Percentiles rank a stretch among this genome's conserved stretches.
Conservation (phyloP, 208 protist species). For the Naegleria fowleri region DNA sequence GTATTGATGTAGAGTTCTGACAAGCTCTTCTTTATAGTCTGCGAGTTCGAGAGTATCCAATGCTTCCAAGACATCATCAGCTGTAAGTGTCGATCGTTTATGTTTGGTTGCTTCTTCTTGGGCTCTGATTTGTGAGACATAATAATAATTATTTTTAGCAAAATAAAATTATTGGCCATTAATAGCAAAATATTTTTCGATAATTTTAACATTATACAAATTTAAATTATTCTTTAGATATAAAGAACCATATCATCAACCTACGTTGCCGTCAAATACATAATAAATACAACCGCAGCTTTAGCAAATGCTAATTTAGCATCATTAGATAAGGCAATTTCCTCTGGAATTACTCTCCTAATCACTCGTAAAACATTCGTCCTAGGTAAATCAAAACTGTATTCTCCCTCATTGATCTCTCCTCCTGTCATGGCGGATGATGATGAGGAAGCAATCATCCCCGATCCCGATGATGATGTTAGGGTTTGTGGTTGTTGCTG, state of each 20-base stretch:
- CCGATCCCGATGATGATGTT: too few relatives aligned
- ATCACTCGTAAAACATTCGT: neutral
- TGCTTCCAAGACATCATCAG: constrained; percentile 17
- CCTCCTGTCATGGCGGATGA: neutral
- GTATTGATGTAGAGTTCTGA: neutral
- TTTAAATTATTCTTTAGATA: neutral
- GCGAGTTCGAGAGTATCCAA: neutral
- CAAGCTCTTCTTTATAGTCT: neutral
- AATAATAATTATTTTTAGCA: too few relatives aligned
- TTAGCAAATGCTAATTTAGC: constrained; percentile 3
- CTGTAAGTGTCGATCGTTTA: constrained; percentile 12
- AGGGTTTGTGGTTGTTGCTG: too few relatives aligned
- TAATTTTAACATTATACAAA: too few relatives aligned
- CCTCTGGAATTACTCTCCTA: neutral
- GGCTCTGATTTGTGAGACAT: neutral
- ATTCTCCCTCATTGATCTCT: neutral
- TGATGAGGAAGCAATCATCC: neutral
- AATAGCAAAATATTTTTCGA: too few relatives aligned
- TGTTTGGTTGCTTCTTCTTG: constrained; percentile 14
- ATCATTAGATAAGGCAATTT: neutral
- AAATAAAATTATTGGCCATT: too few relatives aligned
- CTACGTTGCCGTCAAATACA: constrained; percentile 26
- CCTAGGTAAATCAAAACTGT: constrained; percentile 19
- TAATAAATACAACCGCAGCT: constrained; percentile 24
- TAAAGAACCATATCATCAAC: neutral